Conservation (phyloP, 2,329 filamentous ascomycete species). For the Trichoderma cornu-damae region DNA sequence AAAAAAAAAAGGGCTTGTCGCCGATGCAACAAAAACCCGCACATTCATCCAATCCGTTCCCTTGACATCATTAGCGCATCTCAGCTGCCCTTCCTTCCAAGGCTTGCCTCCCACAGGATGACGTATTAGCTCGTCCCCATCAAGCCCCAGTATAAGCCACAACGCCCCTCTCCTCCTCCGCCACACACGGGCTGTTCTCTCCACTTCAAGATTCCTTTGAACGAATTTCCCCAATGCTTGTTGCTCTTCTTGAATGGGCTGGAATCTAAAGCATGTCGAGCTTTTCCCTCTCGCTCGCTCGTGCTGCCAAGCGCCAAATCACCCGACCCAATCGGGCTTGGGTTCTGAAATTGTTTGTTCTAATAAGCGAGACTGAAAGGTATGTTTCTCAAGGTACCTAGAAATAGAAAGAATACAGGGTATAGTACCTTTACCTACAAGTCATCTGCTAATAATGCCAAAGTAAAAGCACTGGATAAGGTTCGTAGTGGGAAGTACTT, state of each 20-base stretch:
- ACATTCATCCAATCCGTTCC: not conserved
- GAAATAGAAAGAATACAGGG: too few species aligned
- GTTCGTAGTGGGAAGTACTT: too few species aligned
- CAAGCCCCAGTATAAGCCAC: conserved; percentile 9
- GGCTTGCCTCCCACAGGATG: conserved; percentile 6
- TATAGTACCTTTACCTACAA: too few species aligned
- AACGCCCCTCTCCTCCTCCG: not conserved
- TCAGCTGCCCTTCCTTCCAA: not conserved
- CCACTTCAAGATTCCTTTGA: conserved; percentile 6
- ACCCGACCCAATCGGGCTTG: too few species aligned
- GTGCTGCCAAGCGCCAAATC: too few species aligned
- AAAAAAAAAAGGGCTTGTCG: not conserved
- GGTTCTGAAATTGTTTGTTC: too few species aligned
- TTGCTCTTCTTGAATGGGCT: not conserved
- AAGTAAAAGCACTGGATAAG: too few species aligned
- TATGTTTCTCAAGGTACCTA: too few species aligned
- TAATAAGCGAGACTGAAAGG: too few species aligned
- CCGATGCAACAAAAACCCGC: conserved; percentile 5
- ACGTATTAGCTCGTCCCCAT: not conserved
- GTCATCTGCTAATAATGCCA: too few species aligned
- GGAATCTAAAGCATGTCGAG: too few species aligned
- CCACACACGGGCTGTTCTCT: not conserved
- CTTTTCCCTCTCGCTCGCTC: too few species aligned
- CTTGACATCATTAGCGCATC: not conserved
- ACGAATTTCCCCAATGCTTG: not conserved